Base-by-base conservation (phyloP, 306 rosid species). In the Lotus japonicus region DNA sequence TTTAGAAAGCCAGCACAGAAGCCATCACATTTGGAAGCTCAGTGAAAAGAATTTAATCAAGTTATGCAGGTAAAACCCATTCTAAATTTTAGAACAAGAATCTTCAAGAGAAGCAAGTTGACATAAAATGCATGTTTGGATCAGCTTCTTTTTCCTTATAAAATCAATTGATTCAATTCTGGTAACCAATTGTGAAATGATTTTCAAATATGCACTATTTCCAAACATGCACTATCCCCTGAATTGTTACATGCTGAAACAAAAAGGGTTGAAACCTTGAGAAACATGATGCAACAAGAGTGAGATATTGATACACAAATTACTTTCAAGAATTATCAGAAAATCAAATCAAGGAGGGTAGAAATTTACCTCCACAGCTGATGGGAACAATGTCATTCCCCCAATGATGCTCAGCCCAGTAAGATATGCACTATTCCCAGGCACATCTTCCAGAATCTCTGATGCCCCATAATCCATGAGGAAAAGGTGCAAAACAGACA, bases 381-480 rank as follows among this genome's bases (percentile, higher is more conserved):
- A 94, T 33, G 95, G 88, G 72, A 94, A 94, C 82, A 94, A 82
- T 36, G 99, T 87, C 95, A 94, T 81, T 78, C 99, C 99, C 60
- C 99, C 99, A 73, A 94, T 76, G 84, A 94, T 90, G 85, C 99
- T 94, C 8, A 94, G 89, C 5, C 97, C 99, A 11, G 91, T 84
- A 58, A 94, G 99, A 68, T 90, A 94, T 23, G 88, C 82, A 77
- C 99, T 94, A 51, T 88, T 84, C 21, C 97, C 99, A 0, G 99
- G 99, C 59, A 85, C 87, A 42, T 85, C 90, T 81, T 90, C 95
- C 26, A 88, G 97, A 66, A 94, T 94, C 75, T 86, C 99, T 0
- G 96, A 75, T 14, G 86, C 74, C 0, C 95, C 95, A 16, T 86
- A 90, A 60, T 87, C 96, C 92, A 88, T 80, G 68, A 94, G 96